Evolutionary conservation across 1,284 basidiomycete species (phyloP).

Genomic region (Lignosus rhinocerotis): DNA sequence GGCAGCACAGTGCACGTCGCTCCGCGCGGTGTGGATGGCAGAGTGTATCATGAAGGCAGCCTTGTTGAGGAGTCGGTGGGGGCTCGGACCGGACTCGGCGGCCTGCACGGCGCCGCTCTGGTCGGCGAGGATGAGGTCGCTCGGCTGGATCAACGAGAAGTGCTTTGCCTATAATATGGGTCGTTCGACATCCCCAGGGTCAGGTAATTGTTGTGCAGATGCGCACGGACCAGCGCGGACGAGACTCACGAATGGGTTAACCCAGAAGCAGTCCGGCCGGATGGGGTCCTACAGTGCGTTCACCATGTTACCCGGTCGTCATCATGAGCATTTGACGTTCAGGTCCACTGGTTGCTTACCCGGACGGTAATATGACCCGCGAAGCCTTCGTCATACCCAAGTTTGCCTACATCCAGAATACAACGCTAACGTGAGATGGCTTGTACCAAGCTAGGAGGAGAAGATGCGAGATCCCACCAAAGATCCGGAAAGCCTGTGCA

Average conservation of each 20-base stretch:
- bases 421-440: background rate
- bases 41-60: conserved; percentile 55
- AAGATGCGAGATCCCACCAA: conserved; percentile 26
- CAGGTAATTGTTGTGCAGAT: background rate
- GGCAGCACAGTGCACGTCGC: conserved; percentile 65
- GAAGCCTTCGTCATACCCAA: conserved; percentile 61
- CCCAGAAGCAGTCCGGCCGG: conserved; percentile 55
- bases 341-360: conserved; percentile 23
- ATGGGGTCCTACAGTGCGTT: conserved; percentile 42
- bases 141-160: conserved; percentile 47
- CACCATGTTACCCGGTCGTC: background rate
- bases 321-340: too few relatives aligned
- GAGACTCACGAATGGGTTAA: conserved; percentile 45
- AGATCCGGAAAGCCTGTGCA: conserved; percentile 50
- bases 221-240: background rate
- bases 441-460: background rate
- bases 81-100: conserved; percentile 37
- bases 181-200: background rate
- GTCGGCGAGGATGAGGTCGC: conserved; percentile 49
- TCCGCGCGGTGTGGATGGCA: conserved; percentile 58
- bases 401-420: conserved; percentile 35
- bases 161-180: conserved; percentile 36
- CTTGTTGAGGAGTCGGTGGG: conserved; percentile 40
- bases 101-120: conserved; percentile 48
- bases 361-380: conserved; percentile 67